Evolutionary conservation across 306 rosid genomes (phyloP).

Genomic region (Prunus mongolica): DNA sequence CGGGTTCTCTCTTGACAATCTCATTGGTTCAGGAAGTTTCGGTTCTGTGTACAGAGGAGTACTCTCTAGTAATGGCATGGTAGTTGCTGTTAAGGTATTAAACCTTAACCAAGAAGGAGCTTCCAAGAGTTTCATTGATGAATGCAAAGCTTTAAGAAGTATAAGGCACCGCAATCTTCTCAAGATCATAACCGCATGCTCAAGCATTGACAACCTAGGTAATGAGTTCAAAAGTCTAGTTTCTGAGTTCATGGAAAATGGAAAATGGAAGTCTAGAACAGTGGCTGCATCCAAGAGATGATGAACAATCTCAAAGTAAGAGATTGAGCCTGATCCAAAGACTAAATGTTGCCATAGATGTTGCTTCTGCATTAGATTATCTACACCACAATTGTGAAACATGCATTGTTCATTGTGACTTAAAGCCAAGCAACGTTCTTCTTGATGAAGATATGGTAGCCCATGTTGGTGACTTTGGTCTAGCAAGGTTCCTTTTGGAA

Average conservation of each 20-base stretch:
- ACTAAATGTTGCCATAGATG: conserved; percentile 27
- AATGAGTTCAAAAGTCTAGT: conserved; percentile 35
- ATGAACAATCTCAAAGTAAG: not conserved
- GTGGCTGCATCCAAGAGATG: conserved; percentile 28
- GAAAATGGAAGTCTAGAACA: conserved; percentile 22
- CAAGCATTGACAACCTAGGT: conserved; percentile 14
- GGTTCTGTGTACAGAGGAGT: conserved; percentile 34
- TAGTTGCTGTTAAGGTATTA: conserved; percentile 35
- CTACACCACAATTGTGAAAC: conserved; percentile 28
- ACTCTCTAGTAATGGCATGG: conserved; percentile 10
- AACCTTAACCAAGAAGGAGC: conserved; percentile 40
- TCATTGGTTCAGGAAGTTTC: conserved; percentile 30
- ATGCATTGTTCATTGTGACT: conserved; percentile 32
- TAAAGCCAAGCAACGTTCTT: conserved; percentile 31
- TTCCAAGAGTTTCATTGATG: conserved; percentile 33
- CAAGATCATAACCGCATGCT: conserved; percentile 38
- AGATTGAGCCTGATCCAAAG: conserved; percentile 27
- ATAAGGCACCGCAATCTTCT: conserved; percentile 41
- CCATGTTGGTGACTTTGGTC: conserved; percentile 37
- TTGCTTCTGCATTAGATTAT: conserved; percentile 33
- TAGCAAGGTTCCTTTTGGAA: conserved; percentile 20
- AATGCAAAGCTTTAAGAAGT: conserved; percentile 29
- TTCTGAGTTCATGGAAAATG: conserved; percentile 33
- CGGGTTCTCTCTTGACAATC: conserved; percentile 15
- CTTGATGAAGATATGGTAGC: conserved; percentile 37